Conservation (phyloP, 2,329 filamentous ascomycete species). For the Gaeumannomyces tritici region DNA sequence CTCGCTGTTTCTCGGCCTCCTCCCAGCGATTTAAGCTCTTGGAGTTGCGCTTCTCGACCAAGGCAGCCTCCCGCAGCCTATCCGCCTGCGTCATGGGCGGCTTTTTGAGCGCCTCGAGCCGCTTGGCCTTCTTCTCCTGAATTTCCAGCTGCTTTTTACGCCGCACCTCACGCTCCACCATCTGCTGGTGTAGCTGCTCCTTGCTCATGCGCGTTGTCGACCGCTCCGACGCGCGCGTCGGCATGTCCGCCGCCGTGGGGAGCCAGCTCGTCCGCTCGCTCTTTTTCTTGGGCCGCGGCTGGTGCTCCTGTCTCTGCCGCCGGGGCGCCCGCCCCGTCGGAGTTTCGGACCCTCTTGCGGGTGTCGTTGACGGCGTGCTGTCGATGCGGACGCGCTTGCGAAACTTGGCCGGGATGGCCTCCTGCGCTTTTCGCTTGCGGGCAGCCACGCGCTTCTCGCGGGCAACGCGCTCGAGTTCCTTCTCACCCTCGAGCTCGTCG, state of each 20-base stretch:
- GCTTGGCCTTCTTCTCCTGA: conserved; percentile 60
- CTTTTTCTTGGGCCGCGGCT: conserved; percentile 47
- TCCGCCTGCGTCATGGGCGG: conserved; percentile 81
- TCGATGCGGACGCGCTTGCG: conserved; percentile 71
- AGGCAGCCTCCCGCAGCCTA: conserved; percentile 69
- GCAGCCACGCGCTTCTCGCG: conserved; percentile 56
- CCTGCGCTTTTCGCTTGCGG: conserved; percentile 72
- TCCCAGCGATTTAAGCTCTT: conserved; percentile 93
- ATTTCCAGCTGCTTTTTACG: conserved; percentile 60
- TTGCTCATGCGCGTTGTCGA: conserved; percentile 50
- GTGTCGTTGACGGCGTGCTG: not conserved
- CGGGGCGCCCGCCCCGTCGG: conserved; percentile 21
- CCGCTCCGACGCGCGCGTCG: conserved; percentile 48
- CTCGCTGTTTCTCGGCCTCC: conserved; percentile 78
- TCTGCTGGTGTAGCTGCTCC: conserved; percentile 57
- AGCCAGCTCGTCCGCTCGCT: conserved; percentile 51
- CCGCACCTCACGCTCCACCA: conserved; percentile 62
- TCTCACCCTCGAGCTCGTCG: conserved; percentile 76
- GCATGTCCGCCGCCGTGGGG: conserved; percentile 42
- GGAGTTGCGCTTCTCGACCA: conserved; percentile 76
- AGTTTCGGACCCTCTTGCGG: conserved; percentile 22
- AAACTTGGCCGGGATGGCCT: conserved; percentile 60
- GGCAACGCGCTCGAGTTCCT: conserved; percentile 70
- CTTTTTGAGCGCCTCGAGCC: conserved; percentile 64
- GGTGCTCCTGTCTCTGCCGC: conserved; percentile 25